Evolutionary conservation across 805 yeast genomes (phyloP), one percentile per base, ranked within the genome.

Genomic region (Candida quercuum): DNA sequence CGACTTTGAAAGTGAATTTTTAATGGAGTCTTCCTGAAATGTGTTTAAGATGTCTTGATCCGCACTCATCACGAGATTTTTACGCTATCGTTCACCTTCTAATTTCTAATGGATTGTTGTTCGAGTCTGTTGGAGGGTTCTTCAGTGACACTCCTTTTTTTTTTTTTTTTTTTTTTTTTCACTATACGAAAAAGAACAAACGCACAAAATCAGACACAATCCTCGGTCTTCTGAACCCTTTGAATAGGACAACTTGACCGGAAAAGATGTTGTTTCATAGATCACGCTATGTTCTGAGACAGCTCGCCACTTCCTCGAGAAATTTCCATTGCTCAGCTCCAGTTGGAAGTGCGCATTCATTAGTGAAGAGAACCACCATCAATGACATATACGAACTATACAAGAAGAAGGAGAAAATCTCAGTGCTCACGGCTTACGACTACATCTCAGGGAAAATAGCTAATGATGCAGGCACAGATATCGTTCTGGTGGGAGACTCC

Each of bases 401-500:
- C 37, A 28, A 35, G 1, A 36, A 51, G 4, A 55, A 60, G 3
- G 50, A 49, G 3, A 78, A 77, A 12, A 61, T 76, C 24, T 59
- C 72, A 4, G 71, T 71, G 43, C 64, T 88, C n/a, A 91, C 99
- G 0, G 95, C 96, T 0, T 87, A 91, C 57, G 98, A 91, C 55
- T 82, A 69, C 51, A 76, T 89, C 14, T 80, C 95, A 0, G 93
- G 79, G 1, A 64, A 67, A 22, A 66, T 83, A 49, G 94, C 88
- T 0, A 79, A 81, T 18, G 58, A 68, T 14, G 75, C 89, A 0
- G 71, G 73, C 1, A 69, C 78, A 3, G 97, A 91, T 49, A 69
- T 81, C 40, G 67, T 81, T 6, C 68, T 91, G 3, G 80, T 91
- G 4, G 99, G 99, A 3, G 99, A 91, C 59, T 89, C 97, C 1